Evolutionary conservation across 1,284 basidiomycete species (phyloP), one percentile per base, ranked within the genome.

Genomic region (Anthracocystis walkeri): DNA sequence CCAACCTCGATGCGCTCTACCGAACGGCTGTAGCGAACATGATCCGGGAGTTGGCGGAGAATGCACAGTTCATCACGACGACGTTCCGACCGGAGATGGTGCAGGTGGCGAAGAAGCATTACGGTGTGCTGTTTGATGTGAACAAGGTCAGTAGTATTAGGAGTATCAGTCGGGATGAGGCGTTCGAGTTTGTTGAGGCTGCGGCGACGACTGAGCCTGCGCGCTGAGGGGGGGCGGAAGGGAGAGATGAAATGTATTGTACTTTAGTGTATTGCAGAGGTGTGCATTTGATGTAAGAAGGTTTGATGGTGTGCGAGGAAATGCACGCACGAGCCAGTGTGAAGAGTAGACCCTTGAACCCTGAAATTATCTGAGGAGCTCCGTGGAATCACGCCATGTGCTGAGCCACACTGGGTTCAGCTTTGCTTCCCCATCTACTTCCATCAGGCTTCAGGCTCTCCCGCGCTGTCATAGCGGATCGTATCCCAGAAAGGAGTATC

Each of bases 1-100:
- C 96, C 55, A 98, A 98, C 81, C 89, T 99, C 57, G 97, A 99
- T 81, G 94, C 96, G 6, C 94, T 98, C 87, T 97, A 98, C 77
- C 92, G 96, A 45, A 97, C 95, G 2, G 94, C 96, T 3, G 96
- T 99, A 25, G 95, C 96, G 31, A 89, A 92, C 86, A 98, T 99
- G 95, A 98, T 99, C 74, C 91, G 94, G 83, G 92, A 93, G 25
- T 89, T 99, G 18, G 90, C 94, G 0, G 87, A 90, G 6, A 91
- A 90, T 2, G 96, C 93, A 0, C 97, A 99, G 86, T 99, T 99
- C 86, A 97, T 99, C 85, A 96, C 94, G 29, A 99, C 97, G 2
- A 99, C 97, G 2, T 99, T 99, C 90, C 89, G 96, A 64, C 93
- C 95, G 0, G 97, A 99, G 87, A 94, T 99, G 92, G 89, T 98